Percentiles rank a stretch among this genome's conserved stretches.
Evolutionary conservation across 2,329 filamentous ascomycete species (phyloP).

Genomic region (Colletotrichum sp.): DNA sequence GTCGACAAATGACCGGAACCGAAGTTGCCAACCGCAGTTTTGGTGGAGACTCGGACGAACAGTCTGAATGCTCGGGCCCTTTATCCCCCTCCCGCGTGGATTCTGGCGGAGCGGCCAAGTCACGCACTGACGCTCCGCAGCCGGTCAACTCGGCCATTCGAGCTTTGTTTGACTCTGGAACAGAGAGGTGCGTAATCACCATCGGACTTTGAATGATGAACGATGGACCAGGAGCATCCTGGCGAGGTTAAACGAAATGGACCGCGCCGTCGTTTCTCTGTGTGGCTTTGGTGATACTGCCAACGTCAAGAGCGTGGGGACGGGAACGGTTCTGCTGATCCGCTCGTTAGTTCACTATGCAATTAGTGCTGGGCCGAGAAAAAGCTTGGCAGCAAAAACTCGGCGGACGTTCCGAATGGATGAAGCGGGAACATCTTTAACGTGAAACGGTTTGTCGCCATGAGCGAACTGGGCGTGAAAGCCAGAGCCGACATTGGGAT

Average conservation of each 20-base stretch:
- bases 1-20: conserved; percentile 10
- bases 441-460: conserved; percentile 1
- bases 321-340: not conserved
- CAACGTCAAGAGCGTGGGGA: conserved; percentile 1
- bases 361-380: not conserved
- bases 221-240: not conserved
- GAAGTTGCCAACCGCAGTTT: conserved; percentile 8
- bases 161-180: not conserved
- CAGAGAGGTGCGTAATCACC: not conserved
- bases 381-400: conserved; percentile 12
- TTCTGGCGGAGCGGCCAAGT: not conserved
- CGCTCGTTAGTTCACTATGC: not conserved
- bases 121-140: not conserved
- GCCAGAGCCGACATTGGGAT: not conserved
- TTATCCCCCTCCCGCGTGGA: not conserved
- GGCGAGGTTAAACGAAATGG: not conserved
- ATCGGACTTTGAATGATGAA: not conserved
- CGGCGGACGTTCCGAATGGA: conserved; percentile 13
- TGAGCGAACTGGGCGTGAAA: not conserved
- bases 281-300: not conserved
- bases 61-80: not conserved
- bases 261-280: conserved; percentile 4
- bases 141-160: not conserved
- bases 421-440: not conserved
- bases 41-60: not conserved